Evolutionary conservation across 768 basidiomycete genomes (phyloP).

Genomic region (Kwoniella dejecticola): DNA sequence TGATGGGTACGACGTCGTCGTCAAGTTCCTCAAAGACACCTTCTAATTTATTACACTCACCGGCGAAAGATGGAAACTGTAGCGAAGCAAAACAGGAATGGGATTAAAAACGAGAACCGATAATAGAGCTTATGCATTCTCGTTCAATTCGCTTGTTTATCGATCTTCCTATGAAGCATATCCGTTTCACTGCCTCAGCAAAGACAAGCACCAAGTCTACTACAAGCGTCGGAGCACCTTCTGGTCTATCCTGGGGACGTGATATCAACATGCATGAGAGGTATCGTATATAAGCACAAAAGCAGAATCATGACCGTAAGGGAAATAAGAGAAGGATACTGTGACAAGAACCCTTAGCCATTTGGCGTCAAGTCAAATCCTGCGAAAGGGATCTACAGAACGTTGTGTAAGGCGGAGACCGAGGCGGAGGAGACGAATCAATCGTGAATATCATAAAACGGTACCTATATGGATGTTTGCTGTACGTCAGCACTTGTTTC

Average conservation of each 20-base stretch:
- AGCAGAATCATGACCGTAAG: no score
- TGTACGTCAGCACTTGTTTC: no score
- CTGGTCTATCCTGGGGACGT: no score
- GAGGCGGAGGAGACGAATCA: background rate
- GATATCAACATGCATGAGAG: conserved; percentile 1
- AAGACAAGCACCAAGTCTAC: no score
- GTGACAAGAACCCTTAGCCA: background rate
- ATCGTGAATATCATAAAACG: background rate
- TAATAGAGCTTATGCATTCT: no score
- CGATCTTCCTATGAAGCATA: no score
- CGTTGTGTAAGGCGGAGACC: background rate
- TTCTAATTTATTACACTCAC: conserved; percentile 2
- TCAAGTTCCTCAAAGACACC: conserved; percentile 29
- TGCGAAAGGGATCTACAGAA: background rate
- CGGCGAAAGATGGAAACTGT: no score
- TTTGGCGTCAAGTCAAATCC: no score
- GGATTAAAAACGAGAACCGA: background rate
- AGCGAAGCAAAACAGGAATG: background rate
- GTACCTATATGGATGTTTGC: no score
- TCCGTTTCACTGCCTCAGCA: no score
- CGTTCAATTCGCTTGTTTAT: no score
- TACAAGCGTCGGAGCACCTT: no score
- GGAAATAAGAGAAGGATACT: background rate
- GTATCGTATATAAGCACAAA: conserved; percentile 9
- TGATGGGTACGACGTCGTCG: conserved; percentile 20